A percentile compares a stretch with the other conserved stretches of the same genome.
Evolutionary conservation across 2,329 filamentous ascomycete species (phyloP).

Genomic region (Calonectria montana): DNA sequence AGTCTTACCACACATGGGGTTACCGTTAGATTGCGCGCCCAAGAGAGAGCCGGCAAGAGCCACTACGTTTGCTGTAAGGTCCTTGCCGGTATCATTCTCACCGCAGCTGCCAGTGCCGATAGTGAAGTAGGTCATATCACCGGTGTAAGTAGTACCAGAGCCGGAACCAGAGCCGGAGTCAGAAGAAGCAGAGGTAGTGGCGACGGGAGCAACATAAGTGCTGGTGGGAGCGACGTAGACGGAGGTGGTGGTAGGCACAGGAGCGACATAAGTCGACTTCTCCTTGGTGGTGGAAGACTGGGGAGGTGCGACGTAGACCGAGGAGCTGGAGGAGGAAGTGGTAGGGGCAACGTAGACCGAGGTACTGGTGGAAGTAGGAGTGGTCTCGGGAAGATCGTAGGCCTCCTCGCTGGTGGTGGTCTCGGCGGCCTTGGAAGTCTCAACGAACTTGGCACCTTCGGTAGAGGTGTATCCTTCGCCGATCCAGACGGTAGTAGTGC

Average conservation of each 20-base stretch:
- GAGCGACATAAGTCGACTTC: slow-evolving; percentile 17
- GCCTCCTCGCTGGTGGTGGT: slow-evolving; percentile 24
- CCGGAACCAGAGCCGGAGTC: slow-evolving; percentile 23
- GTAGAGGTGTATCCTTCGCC: slow-evolving; percentile 43
- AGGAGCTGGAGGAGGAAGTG: slow-evolving; percentile 39
- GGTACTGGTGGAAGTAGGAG: slow-evolving; percentile 31
- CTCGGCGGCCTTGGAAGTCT: slow-evolving; percentile 36
- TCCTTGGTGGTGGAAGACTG: neutral
- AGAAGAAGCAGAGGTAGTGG: slow-evolving; percentile 25
- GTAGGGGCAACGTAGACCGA: slow-evolving; percentile 29
- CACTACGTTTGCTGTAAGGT: slow-evolving; percentile 69
- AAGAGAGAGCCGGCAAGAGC: slow-evolving; percentile 76
- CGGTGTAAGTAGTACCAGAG: slow-evolving; percentile 51
- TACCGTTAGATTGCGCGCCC: slow-evolving; percentile 71
- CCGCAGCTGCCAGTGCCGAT: slow-evolving; percentile 79
- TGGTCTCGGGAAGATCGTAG: slow-evolving; percentile 13
- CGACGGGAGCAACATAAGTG: slow-evolving; percentile 27
- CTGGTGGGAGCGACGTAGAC: slow-evolving; percentile 29
- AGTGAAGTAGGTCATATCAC: slow-evolving; percentile 81
- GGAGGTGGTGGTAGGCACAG: slow-evolving; percentile 39
- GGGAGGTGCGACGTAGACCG: slow-evolving; percentile 29
- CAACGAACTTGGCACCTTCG: slow-evolving; percentile 28
- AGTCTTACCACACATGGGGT: slow-evolving; percentile 76
- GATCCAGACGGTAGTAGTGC: slow-evolving; percentile 59
- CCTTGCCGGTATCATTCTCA: slow-evolving; percentile 66